Conservation (phyloP, 805 yeast genomes). For the Pichia cephalocereana region DNA sequence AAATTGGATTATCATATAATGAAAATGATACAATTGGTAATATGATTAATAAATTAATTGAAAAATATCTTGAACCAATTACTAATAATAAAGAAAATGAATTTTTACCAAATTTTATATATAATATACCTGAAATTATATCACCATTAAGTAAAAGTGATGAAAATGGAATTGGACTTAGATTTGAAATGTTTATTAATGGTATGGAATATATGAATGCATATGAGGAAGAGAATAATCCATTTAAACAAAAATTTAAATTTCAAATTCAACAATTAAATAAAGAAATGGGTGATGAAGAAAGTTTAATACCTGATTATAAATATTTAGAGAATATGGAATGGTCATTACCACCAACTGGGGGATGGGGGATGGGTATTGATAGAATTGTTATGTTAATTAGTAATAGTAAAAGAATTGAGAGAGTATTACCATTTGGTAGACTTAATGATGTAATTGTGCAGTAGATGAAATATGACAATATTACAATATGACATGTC, state of each 20-base stretch:
- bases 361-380: constrained; percentile 96
- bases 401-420: constrained; percentile 56
- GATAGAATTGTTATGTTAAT: constrained; percentile 82
- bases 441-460: constrained; percentile 57
- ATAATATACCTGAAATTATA: constrained; percentile 73
- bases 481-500: no score
- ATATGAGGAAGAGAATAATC: constrained; percentile 93
- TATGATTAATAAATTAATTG: constrained; percentile 19
- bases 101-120: constrained; percentile 56
- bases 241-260: constrained; percentile 57
- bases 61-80: constrained; percentile 54
- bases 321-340: constrained; percentile 70
- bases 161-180: constrained; percentile 8
- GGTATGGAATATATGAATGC: constrained; percentile 86
- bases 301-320: constrained; percentile 62
- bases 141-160: constrained; percentile 83
- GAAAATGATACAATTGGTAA: background rate
- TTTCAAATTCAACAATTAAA: constrained; percentile 49
- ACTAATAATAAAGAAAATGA: constrained; percentile 26
- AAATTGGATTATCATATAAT: background rate
- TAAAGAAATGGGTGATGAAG: constrained; percentile 45
- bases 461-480: constrained; percentile 35
- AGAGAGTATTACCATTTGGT: constrained; percentile 69
- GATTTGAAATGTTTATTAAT: constrained; percentile 79
- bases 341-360: constrained; percentile 95